Percentiles rank a stretch among this genome's conserved stretches.
Conservation (phyloP, 345 rosid genomes). For the Brassica juncea region DNA sequence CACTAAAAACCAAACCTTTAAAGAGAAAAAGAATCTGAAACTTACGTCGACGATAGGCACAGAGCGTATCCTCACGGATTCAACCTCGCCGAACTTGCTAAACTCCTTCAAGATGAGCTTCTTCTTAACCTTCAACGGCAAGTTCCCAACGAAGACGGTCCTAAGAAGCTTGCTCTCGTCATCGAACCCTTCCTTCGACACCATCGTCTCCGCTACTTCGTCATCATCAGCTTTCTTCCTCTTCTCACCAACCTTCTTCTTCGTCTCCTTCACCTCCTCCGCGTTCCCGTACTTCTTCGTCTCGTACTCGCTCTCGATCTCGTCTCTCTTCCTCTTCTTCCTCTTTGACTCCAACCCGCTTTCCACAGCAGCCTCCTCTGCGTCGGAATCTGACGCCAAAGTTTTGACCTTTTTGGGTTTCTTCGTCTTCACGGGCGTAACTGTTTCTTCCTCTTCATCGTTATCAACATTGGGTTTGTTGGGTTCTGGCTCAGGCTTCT, state of each 20-base stretch:
- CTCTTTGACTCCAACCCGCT: slow-evolving; percentile 39
- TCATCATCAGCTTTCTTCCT: slow-evolving; percentile 81
- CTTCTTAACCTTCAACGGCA: slow-evolving; percentile 83
- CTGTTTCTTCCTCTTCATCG: slow-evolving; percentile 24
- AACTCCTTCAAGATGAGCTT: slow-evolving; percentile 72
- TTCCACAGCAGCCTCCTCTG: slow-evolving; percentile 10
- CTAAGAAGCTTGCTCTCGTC: slow-evolving; percentile 85
- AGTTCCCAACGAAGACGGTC: slow-evolving; percentile 93
- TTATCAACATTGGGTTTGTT: slow-evolving; percentile 14
- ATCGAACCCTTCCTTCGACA: slow-evolving; percentile 73
- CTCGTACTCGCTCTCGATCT: slow-evolving; percentile 80
- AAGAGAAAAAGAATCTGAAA: background rate
- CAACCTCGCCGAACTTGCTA: slow-evolving; percentile 76
- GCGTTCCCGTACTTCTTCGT: slow-evolving; percentile 59
- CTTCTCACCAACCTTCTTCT: slow-evolving; percentile 64
- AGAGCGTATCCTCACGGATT: slow-evolving; percentile 89
- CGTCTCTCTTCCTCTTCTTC: slow-evolving; percentile 93
- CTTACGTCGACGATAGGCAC: slow-evolving; percentile 84
- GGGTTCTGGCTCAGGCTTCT: slow-evolving; percentile 40
- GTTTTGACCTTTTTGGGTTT: slow-evolving; percentile 43
- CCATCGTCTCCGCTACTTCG: slow-evolving; percentile 45
- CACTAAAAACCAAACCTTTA: background rate
- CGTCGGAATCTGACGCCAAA: background rate
- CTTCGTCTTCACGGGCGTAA: slow-evolving; percentile 28
- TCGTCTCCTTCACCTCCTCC: slow-evolving; percentile 10